Evolutionary conservation across 768 basidiomycete species (phyloP), one percentile per base, ranked within the genome.

Genomic region (Infundibulicybe gibba): DNA sequence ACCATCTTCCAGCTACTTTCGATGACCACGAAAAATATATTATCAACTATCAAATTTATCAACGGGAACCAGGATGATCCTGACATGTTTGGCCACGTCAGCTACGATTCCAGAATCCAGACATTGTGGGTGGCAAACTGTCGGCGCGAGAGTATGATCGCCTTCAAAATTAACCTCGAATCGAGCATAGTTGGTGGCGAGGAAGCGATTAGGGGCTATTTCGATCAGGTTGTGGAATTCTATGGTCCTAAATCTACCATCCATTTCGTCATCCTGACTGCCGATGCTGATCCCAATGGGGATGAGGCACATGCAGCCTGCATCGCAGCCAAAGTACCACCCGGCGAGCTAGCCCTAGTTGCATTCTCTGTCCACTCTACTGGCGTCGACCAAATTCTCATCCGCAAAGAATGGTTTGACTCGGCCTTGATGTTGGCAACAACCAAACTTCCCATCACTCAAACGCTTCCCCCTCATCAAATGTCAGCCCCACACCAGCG

Each of bases 101-200:
- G 80, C 57, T 93, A 93, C 59, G 90, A 93, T 66, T 75, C 87
- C 0, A 72, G 87, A 39, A 91, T 92, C 49, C 87, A 87, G 67
- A 91, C 88, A 0, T 71, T 93, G 25, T 93, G 90, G 90, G 76
- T 92, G 15, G 90, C 90, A 44, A 91, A 91, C 60, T 88, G 81
- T 62, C 81, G 87, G 39, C 79, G 90, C 17, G 87, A 90, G 49
- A 91, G 89, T 62, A 74, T 93, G 68, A 79, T 93, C 32, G 90
- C 88, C 12, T 72, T 90, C 59, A 87, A 82, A 63, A 74, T 91
- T 48, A 79, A 79, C 45, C 75, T 87, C 49, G 87, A 90, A 43
- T 71, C 80, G 19, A 72, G 77, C 35, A 77, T 77, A 35, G 63
- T 75, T 13, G 74, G 74, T 19, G 77, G 80, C 14, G 85, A 87